Percentiles rank a stretch among this genome's conserved stretches.
phyloP scores from a whole-genome alignment of 352 stramenopile species.

The Phytophthora fragariaefolia region DNA sequence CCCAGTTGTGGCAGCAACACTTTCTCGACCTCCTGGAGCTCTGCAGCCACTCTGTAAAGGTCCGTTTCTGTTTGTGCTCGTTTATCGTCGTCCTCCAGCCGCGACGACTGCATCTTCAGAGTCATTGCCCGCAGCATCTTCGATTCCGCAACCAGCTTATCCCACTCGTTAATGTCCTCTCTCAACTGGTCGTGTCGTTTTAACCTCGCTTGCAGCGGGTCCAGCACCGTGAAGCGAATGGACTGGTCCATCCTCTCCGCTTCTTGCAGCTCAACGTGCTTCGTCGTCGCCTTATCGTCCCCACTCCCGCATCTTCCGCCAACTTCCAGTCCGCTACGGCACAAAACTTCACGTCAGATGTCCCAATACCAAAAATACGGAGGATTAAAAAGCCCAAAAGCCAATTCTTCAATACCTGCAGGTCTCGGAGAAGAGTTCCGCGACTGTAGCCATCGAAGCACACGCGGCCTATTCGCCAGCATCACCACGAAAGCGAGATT shows the following conservation, averaged over 20 bases:
- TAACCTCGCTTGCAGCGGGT: conserved; percentile 62
- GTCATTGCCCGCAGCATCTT: conserved; percentile 31
- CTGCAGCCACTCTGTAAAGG: conserved; percentile 48
- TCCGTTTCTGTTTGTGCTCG: conserved; percentile 40
- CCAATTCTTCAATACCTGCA: conserved; percentile 40
- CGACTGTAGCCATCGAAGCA: conserved; percentile 53
- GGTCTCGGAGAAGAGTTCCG: conserved; percentile 62
- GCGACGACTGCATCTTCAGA: conserved; percentile 42
- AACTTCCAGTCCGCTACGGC: conserved; percentile 31
- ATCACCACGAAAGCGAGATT: neutral
- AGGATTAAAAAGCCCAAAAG: neutral
- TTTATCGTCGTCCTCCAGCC: conserved; percentile 55
- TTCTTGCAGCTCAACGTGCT: conserved; percentile 58
- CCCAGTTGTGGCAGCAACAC: conserved; percentile 51
- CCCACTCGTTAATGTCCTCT: conserved; percentile 36
- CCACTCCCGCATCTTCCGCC: conserved; percentile 26
- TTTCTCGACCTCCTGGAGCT: conserved; percentile 47
- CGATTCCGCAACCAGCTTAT: conserved; percentile 32
- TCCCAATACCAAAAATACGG: no score
- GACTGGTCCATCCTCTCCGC: conserved; percentile 79
- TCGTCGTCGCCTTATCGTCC: conserved; percentile 60
- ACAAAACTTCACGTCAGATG: neutral
- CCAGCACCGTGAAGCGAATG: conserved; percentile 78
- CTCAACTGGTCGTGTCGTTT: conserved; percentile 59
- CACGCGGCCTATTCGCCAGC: conserved; percentile 47